Evolutionary conservation across 139 green algal species (phyloP).

Genomic region (Tetradesmus lagerheimii): DNA sequence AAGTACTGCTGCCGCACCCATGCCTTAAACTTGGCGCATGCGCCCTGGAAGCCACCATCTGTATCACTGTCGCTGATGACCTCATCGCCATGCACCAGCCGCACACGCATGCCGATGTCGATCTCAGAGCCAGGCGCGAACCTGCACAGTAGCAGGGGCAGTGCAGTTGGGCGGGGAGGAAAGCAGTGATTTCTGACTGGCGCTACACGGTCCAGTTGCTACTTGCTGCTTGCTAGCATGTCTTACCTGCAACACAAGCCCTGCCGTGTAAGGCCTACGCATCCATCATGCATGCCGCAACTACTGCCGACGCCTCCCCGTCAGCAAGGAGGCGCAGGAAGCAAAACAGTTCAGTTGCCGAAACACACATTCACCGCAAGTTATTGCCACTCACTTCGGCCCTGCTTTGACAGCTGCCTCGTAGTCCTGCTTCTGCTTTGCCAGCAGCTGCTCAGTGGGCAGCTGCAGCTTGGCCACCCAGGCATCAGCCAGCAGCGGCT

Average conservation of each 20-base stretch:
- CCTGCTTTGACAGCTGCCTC: constrained; percentile 58
- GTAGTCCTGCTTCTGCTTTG: constrained; percentile 73
- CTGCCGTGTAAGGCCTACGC: no score
- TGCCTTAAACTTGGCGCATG: constrained; percentile 72
- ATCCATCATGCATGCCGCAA: no score
- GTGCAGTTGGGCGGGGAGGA: no score
- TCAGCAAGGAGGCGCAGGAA: no score
- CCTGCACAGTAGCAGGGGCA: constrained; percentile 37
- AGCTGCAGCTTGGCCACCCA: constrained; percentile 69
- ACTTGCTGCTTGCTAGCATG: no score
- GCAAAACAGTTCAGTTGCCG: no score
- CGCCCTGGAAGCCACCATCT: constrained; percentile 62
- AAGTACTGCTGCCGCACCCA: constrained; percentile 56
- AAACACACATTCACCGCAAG: no score
- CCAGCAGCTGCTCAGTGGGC: constrained; percentile 53
- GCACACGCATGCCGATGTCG: constrained; percentile 84
- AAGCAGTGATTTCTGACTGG: no score
- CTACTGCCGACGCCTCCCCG: no score
- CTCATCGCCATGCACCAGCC: constrained; percentile 86
- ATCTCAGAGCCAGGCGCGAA: constrained; percentile 60
- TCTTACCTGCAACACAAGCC: no score
- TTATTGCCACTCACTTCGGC: constrained; percentile 43
- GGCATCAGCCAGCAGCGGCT: constrained; percentile 62
- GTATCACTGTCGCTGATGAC: constrained; percentile 64
- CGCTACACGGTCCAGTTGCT: no score